A percentile compares a stretch with the other conserved stretches of the same genome.
Conservation (phyloP, 169 alveolate species). For the Plasmodium gallinaceum region DNA sequence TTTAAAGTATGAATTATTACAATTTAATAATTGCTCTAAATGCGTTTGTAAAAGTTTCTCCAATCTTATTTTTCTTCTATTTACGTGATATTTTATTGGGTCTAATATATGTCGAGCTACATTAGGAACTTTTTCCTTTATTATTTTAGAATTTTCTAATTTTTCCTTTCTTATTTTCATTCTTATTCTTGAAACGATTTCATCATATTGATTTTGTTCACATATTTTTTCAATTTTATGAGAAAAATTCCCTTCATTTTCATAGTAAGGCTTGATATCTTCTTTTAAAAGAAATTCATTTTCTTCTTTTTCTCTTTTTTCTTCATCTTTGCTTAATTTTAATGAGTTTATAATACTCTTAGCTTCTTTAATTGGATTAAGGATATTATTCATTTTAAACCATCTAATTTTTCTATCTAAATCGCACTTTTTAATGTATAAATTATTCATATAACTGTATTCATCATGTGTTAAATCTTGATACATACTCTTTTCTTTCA, state of each 20-base stretch:
- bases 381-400: slow-evolving; percentile 79
- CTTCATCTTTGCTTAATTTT: slow-evolving; percentile 42
- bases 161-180: slow-evolving; percentile 83
- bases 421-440: slow-evolving; percentile 79
- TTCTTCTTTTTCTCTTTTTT: slow-evolving; percentile 5
- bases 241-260: slow-evolving; percentile 49
- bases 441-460: slow-evolving; percentile 78
- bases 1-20: slow-evolving; percentile 80
- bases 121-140: slow-evolving; percentile 83
- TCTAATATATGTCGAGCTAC: slow-evolving; percentile 83
- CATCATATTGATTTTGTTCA: slow-evolving; percentile 83
- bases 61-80: slow-evolving; percentile 80
- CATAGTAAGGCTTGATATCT: slow-evolving; percentile 62
- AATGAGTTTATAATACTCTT: slow-evolving; percentile 75
- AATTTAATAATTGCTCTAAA: slow-evolving; percentile 82
- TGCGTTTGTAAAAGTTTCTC: slow-evolving; percentile 83
- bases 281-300: slow-evolving; percentile 30
- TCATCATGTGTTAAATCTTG: slow-evolving; percentile 86
- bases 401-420: slow-evolving; percentile 78
- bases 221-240: slow-evolving; percentile 66
- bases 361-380: slow-evolving; percentile 84
- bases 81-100: slow-evolving; percentile 83
- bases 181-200: slow-evolving; percentile 85
- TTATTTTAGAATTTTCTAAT: slow-evolving; percentile 79
- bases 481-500: slow-evolving; percentile 49